Evolutionary conservation across 208 protist genomes (phyloP).

Genomic region (Histomonas meleagridis): DNA sequence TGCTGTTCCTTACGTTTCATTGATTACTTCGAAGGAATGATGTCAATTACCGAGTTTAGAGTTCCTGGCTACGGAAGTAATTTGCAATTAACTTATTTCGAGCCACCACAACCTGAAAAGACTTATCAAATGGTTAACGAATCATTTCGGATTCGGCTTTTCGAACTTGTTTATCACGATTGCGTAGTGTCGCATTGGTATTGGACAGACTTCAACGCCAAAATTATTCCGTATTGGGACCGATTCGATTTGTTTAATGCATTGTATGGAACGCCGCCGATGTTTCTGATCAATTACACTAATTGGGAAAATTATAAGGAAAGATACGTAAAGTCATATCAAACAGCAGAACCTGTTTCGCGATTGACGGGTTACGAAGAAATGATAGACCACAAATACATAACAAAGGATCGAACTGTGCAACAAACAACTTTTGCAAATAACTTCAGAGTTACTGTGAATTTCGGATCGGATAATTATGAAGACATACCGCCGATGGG

Average conservation of each 20-base stretch:
- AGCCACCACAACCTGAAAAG: no score
- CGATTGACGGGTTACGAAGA: not conserved
- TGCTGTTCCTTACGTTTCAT: not conserved
- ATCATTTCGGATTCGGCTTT: not conserved
- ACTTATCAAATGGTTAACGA: no score
- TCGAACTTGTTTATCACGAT: constrained; percentile 11
- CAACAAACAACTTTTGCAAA: not conserved
- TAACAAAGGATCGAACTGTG: not conserved
- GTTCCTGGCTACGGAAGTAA: not conserved
- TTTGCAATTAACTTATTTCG: no score
- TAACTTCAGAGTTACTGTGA: not conserved
- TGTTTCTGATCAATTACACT: no score
- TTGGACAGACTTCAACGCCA: not conserved
- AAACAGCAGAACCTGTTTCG: not conserved
- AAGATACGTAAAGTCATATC: not conserved
- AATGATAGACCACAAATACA: not conserved
- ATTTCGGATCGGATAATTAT: no score
- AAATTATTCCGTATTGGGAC: not conserved
- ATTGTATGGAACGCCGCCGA: not conserved
- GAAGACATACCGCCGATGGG: no score
- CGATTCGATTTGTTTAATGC: not conserved
- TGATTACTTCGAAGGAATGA: constrained; percentile 36
- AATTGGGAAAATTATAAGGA: not conserved
- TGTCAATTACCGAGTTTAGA: not conserved
- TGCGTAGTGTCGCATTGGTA: constrained; percentile 10